phyloP scores from a whole-genome alignment of 305 asterid genomes.

The Fraxinus xanthoxyloides region DNA sequence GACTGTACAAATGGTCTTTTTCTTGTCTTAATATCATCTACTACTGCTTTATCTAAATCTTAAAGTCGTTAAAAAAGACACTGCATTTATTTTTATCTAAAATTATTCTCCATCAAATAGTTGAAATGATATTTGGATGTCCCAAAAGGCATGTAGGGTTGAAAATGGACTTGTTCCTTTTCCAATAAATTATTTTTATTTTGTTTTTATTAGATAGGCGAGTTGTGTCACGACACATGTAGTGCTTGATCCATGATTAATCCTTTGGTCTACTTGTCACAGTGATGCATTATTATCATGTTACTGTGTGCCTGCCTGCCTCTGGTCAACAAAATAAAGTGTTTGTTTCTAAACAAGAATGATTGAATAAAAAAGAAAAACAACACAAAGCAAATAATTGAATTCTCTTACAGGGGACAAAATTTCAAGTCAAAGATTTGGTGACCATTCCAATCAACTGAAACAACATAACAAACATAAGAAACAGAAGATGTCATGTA shows the following conservation, averaged over 20 bases:
- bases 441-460: not conserved
- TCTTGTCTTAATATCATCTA: not conserved
- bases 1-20: too few species aligned
- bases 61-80: too few species aligned
- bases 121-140: not conserved
- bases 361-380: not conserved
- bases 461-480: not conserved
- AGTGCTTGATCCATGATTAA: constrained; percentile 43
- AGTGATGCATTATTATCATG: constrained; percentile 7
- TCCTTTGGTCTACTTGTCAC: constrained; percentile 37
- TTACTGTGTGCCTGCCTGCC: not conserved
- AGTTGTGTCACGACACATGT: constrained; percentile 48
- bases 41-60: not conserved
- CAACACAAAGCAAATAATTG: not conserved
- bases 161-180: not conserved
- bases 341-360: not conserved
- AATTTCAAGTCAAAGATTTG: constrained; percentile 4
- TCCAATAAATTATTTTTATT: not conserved
- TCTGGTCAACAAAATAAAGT: not conserved
- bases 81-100: not conserved
- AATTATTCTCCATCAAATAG: not conserved
- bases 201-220: constrained; percentile 18
- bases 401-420: not conserved
- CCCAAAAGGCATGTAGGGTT: not conserved
- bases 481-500: not conserved